Conservation (phyloP, 169 alveolate species). For the Plasmodium gonderi region DNA sequence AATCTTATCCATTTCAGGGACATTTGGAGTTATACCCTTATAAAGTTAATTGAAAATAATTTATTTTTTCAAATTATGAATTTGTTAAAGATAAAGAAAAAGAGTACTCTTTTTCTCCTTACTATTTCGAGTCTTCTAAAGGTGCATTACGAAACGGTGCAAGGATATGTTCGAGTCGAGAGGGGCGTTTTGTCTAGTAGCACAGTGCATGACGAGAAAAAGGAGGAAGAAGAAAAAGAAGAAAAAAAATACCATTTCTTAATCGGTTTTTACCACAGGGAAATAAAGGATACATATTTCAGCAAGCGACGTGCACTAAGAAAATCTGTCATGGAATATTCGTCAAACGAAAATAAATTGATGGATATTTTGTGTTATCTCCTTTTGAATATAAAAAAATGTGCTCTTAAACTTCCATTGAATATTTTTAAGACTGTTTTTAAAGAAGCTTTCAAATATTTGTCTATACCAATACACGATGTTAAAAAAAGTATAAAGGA, state of each 20-base stretch:
- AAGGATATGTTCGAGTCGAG: not conserved
- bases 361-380: conserved; percentile 7
- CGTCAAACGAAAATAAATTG: conserved; percentile 1
- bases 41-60: conserved; percentile 10
- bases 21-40: conserved; percentile 25
- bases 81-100: conserved; percentile 4
- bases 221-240: no score
- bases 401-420: conserved; percentile 7
- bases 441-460: conserved; percentile 36
- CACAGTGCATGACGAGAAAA: no score
- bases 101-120: conserved; percentile 22
- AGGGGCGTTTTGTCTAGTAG: not conserved
- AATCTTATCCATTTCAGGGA: conserved; percentile 14
- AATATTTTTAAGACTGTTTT: conserved; percentile 18
- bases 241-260: no score
- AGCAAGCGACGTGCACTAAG: not conserved
- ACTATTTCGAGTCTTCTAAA: conserved; percentile 41
- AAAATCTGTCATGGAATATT: conserved; percentile 14
- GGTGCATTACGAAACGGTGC: conserved; percentile 13
- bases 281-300: conserved; percentile 1
- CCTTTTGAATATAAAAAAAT: conserved; percentile 7
- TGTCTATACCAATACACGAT: conserved; percentile 53
- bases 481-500: conserved; percentile 43
- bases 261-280: no score
- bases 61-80: conserved; percentile 27